Evolutionary conservation across 169 alveolate species (phyloP), one percentile per base, ranked within the genome.

Genomic region (Miamiensis avidus): DNA sequence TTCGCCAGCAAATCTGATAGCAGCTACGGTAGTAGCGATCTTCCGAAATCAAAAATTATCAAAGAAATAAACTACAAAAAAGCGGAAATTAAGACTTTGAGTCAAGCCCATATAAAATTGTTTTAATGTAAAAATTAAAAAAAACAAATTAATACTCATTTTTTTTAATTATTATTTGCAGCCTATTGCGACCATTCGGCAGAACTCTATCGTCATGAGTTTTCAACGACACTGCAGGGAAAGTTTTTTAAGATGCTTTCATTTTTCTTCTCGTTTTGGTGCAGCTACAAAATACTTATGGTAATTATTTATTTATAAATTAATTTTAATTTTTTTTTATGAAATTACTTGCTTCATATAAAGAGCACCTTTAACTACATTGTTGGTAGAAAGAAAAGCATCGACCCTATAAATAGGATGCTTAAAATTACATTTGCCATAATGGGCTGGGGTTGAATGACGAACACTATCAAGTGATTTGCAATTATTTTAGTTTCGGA

Each of bases 341-440:
- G 4, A 49, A 49, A 49, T 49, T 11, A 49, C 20, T 49, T 49
- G 4, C 20, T 49, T 75, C 34, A 75, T 49, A 74, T 74, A 64
- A 29, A 81, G 90, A 86, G 90, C 31, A 86, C 76, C 4, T 74
- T 77, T 28, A 86, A 86, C 75, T 69, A 75, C 16, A 74, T 75
- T 0, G 78, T 82, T 69, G 90, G 90, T 28, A 86, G 90, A 33
- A 75, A 86, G 30, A 86, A 86, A 75, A 79, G 87, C 29, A 86
- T 86, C 1, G 90, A 86, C 74, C 90, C 90, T n/a, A 86, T 86
- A 11, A 86, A 82, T 86, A 79, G 90, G 29, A 81, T 86, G 25
- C 31, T 86, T 27, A 74, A 86, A 64, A 84, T 81, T 25, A 86
- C 81, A 0, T 69, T 86, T 26, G 84, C 86, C 20, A 75, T 82